Conservation (phyloP, 1,284 basidiomycete species). For the Mycena sp. region DNA sequence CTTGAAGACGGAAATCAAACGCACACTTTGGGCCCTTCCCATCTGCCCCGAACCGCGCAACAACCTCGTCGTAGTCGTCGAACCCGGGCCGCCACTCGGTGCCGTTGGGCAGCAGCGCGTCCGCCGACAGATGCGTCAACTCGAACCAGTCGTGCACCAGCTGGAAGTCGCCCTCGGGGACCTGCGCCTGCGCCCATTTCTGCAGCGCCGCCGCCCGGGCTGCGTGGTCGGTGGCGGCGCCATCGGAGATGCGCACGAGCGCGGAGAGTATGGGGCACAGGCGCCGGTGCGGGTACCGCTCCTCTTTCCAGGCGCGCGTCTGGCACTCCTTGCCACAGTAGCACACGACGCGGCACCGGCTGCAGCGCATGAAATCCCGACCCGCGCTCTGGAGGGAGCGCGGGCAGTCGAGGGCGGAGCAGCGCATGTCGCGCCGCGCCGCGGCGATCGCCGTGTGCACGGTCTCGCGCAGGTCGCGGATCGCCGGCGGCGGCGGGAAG, state of each 20-base stretch:
- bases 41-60: constrained; percentile 4
- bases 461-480: not conserved
- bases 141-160: constrained; percentile 14
- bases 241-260: not conserved
- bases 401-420: not conserved
- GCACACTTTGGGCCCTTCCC: not conserved
- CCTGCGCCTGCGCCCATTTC: not conserved
- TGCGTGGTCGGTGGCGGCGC: not conserved
- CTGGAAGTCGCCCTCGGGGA: constrained; percentile 10
- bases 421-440: not conserved
- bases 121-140: not conserved
- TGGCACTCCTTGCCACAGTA: constrained; percentile 1
- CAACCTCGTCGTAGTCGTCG: constrained; percentile 18
- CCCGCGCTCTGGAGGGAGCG: not conserved
- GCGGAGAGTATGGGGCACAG: not conserved
- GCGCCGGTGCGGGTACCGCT: not conserved
- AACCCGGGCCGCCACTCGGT: constrained; percentile 21
- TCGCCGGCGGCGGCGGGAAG: not conserved
- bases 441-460: not conserved
- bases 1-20: constrained; percentile 3
- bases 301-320: not conserved
- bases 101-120: constrained; percentile 8
- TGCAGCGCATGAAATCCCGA: not conserved
- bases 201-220: not conserved
- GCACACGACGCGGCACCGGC: not conserved